Evolutionary conservation across 2,329 filamentous ascomycete species (phyloP), one percentile per base, ranked within the genome.

Genomic region (Dothidotthia symphoricarpi): DNA sequence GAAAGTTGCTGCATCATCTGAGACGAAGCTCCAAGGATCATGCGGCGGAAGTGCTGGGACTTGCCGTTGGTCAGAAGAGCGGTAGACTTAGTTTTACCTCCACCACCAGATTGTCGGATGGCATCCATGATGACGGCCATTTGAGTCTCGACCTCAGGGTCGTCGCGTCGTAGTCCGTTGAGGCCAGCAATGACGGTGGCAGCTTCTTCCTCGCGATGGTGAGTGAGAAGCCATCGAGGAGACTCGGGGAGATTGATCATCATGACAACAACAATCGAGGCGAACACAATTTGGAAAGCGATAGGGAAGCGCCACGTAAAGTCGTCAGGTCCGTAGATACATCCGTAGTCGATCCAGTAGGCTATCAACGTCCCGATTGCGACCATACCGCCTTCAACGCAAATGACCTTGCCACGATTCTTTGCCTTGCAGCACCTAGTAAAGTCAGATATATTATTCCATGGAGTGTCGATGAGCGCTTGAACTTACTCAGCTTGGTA

Each of bases 41-140:
- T 77, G 30, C 81, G 74, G 12, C 80, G 75, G 65, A 82, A 75
- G 55, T 83, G 78, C 65, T 83, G 80, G 0, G 77, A 80, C 66
- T 78, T 80, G 47, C 80, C 80, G 36, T 73, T 71, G 3, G 77
- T 82, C 49, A 82, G 71, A 6, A 81, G 67, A 9, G 76, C 72
- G 50, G 71, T 75, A 55, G 75, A 53, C 32, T 65, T 66, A 37
- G 60, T 67, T 46, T 67, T 62, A 14, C 64, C 61, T 24, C 57
- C 53, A 37, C 59, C 60, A 25, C 66, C 64, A 32, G 64, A 54
- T 14, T 57, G 57, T 16, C 55, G 59, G 41, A 70, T 66, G 36
- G 61, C 61, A 49, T 88, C 83, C 11, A 80, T 66, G 11, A 85
- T 81, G 0, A 84, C 78, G 26, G 81, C 75, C 55, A 78, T 75